These are phyloP conservation scores for Ogataea dorogensis DNA, from an alignment of 805 yeast genomes.

Conservation along the genomic window DNA sequence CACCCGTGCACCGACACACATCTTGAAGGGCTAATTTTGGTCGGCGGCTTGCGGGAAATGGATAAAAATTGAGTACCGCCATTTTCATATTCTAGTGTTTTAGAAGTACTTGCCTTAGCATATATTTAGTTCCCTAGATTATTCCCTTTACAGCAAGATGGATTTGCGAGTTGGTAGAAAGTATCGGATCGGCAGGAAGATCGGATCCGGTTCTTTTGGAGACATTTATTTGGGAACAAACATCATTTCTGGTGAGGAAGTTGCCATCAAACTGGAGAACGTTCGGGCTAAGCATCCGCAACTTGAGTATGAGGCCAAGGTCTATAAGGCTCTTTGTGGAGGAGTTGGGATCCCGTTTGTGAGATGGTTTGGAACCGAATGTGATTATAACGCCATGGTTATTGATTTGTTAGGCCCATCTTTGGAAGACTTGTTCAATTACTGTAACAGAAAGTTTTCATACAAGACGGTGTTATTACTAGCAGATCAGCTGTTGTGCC, in stretches of 20 bases:
- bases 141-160: constrained; percentile 25
- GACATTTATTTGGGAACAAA: constrained; percentile 93
- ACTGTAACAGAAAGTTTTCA: constrained; percentile 90
- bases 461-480: constrained; percentile 88
- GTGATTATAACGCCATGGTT: constrained; percentile 95
- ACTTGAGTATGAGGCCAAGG: constrained; percentile 94
- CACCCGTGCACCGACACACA: constrained; percentile 1
- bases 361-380: constrained; percentile 95
- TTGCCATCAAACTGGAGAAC: constrained; percentile 91
- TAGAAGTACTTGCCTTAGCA: constrained; percentile 5
- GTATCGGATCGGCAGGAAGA: constrained; percentile 89
- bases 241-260: constrained; percentile 94
- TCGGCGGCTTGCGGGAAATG: constrained; percentile 14
- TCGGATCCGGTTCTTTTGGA: constrained; percentile 97
- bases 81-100: constrained; percentile 16
- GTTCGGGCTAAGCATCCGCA: constrained; percentile 94
- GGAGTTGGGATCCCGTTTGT: constrained; percentile 97
- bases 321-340: constrained; percentile 89
- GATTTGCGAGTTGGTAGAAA: constrained; percentile 92
- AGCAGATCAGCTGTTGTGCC: constrained; percentile 92
- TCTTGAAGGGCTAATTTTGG: constrained; percentile 1
- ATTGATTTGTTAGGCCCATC: constrained; percentile 95
- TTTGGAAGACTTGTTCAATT: constrained; percentile 91
- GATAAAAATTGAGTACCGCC: constrained; percentile 18
- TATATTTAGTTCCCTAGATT: constrained; percentile 8